Evolutionary conservation across 768 basidiomycete species (phyloP).

Genomic region (Phylloporus scabripes): DNA sequence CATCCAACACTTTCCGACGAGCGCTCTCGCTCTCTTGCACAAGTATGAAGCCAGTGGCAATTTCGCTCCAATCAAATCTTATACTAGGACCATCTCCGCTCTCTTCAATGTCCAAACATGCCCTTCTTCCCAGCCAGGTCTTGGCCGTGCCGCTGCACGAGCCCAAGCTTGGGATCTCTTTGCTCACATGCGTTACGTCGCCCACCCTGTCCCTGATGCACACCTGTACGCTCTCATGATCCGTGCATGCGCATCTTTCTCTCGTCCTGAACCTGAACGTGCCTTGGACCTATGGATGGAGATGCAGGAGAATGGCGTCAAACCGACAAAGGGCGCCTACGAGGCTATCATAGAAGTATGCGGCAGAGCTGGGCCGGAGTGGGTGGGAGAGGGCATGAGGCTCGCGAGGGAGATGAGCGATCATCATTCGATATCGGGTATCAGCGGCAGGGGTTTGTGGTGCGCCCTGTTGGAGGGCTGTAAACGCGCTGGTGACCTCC

Average conservation of each 20-base stretch:
- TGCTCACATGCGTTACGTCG: slow-evolving; percentile 93
- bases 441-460: slow-evolving; percentile 58
- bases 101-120: slow-evolving; percentile 44
- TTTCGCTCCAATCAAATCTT: slow-evolving; percentile 68
- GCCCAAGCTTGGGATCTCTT: slow-evolving; percentile 94
- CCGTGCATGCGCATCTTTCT: slow-evolving; percentile 63
- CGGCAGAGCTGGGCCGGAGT: slow-evolving; percentile 59
- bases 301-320: slow-evolving; percentile 72
- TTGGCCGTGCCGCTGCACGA: slow-evolving; percentile 42
- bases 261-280: slow-evolving; percentile 75
- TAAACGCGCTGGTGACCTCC: slow-evolving; percentile 80
- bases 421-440: slow-evolving; percentile 37
- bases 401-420: slow-evolving; percentile 86
- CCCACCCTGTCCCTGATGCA: slow-evolving; percentile 74
- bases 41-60: slow-evolving; percentile 58
- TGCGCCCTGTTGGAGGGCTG: slow-evolving; percentile 84
- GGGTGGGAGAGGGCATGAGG: slow-evolving; percentile 78
- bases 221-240: slow-evolving; percentile 84
- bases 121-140: slow-evolving; percentile 16
- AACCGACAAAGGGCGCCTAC: slow-evolving; percentile 66
- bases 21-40: slow-evolving; percentile 66
- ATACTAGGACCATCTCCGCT: slow-evolving; percentile 59
- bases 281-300: slow-evolving; percentile 92
- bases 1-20: slow-evolving; percentile 44
- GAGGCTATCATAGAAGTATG: slow-evolving; percentile 81